A percentile compares a stretch with the other conserved stretches of the same genome.
phyloP scores from a whole-genome alignment of 202 grass and related monocot genomes.

The Zizania palustris region DNA sequence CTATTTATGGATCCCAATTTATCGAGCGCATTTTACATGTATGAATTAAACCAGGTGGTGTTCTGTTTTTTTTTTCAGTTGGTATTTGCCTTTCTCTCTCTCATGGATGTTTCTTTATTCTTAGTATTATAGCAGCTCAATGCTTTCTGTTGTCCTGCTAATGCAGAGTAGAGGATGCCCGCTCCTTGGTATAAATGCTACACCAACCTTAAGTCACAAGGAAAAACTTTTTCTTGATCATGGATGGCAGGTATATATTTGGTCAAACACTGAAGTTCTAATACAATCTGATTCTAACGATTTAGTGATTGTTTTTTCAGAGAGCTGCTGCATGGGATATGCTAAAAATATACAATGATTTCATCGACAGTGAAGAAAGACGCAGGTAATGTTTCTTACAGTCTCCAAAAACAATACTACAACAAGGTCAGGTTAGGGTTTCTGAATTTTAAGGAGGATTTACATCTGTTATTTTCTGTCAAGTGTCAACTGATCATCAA shows the following conservation, averaged over 20 bases:
- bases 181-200: constrained; percentile 90
- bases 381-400: constrained; percentile 56
- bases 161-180: constrained; percentile 92
- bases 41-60: not conserved
- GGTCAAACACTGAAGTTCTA: constrained; percentile 16
- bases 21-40: not conserved
- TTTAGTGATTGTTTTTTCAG: constrained; percentile 50
- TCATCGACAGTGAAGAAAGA: constrained; percentile 78
- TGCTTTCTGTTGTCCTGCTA: constrained; percentile 22
- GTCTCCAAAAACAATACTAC: constrained; percentile 10
- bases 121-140: not conserved
- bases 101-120: not conserved
- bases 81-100: constrained; percentile 21
- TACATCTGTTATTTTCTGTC: not conserved
- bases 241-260: constrained; percentile 72
- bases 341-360: constrained; percentile 94
- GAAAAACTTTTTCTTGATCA: constrained; percentile 84
- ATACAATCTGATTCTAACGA: not conserved
- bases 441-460: not conserved
- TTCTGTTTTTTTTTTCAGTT: constrained; percentile 28
- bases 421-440: constrained; percentile 1
- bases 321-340: constrained; percentile 86
- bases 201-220: constrained; percentile 80
- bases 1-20: constrained; percentile 9
- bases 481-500: not conserved